Conservation (phyloP, 2,329 filamentous ascomycete species). For the Diaporthe amygdali region DNA sequence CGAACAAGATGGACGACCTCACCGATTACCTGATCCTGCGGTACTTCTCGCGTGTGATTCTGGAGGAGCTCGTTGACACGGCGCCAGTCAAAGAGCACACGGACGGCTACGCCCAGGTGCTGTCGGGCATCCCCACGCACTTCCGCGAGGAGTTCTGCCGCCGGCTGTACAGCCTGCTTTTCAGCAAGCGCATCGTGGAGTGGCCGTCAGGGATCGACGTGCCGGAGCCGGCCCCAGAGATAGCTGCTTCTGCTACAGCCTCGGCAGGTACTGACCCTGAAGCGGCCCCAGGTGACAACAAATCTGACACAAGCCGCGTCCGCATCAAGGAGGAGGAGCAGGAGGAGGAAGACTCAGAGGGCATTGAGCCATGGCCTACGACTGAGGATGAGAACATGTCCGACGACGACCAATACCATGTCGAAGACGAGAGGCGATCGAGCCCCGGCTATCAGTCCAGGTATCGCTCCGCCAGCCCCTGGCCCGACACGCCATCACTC, state of each 20-base stretch:
- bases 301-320: not conserved
- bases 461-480: not conserved
- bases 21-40: conserved; percentile 19
- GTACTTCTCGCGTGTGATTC: not conserved
- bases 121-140: not conserved
- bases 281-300: too few species aligned
- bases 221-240: not conserved
- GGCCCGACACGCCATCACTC: not conserved
- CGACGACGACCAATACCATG: not conserved
- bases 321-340: not conserved
- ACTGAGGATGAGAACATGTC: not conserved
- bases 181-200: conserved; percentile 17
- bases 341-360: not conserved
- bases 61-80: conserved; percentile 7
- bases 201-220: conserved; percentile 18
- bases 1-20: conserved; percentile 17
- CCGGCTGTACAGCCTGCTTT: conserved; percentile 20
- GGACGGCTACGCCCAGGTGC: not conserved
- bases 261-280: not conserved
- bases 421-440: not conserved
- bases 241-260: not conserved
- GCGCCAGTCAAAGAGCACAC: conserved; percentile 15
- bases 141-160: conserved; percentile 22
- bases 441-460: not conserved
- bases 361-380: not conserved